Base-by-base conservation (phyloP, 352 stramenopile species). In the Globisporangium sylvaticum region DNA sequence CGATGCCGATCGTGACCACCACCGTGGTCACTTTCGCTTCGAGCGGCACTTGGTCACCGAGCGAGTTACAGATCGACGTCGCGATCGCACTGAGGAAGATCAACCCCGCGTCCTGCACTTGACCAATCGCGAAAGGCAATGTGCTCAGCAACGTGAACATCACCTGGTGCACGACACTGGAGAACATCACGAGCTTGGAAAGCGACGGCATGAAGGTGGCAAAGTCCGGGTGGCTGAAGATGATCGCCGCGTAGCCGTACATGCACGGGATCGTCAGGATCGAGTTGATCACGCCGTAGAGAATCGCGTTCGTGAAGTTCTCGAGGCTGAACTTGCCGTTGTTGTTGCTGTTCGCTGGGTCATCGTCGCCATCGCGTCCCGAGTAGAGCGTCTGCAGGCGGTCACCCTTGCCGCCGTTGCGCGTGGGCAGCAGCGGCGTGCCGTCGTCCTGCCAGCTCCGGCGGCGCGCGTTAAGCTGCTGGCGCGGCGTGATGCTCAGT, bases 31-130 rank as follows among this genome's bases (percentile, higher is more conserved):
- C 84, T 60, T 93, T 93, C 57, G 85, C 80, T 48, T 92, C 83
- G 6, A 90, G 50, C n/a, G 81, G 53, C 0, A 81, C 81, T 4
- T 87, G 63, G 15, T 86, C 79, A 24, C 91, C 78, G 20, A 98
- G 71, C 76, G 69, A 84, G 48, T 73, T 88, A 79, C 72, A 97
- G 58, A 94, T 92, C 74, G 84, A 98, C 74, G 76, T 89, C 0
- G 97, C 94, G 63, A 99, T 99, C 57, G 85, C 83, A 55, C 80
- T 95, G 22, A 99, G 79, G 77, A 99, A 99, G 70, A 99, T 99
- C 2, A 99, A 86, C 0, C 97, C 97, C 4, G 97, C 96, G 73
- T 99, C 97, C 75, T 99, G 97, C 1, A 99, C 97, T 70, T 98
- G 96, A 15, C 97, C 97, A 39, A 99, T 98, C 9, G 97, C 96